These are phyloP conservation scores for Coelastrella sp. DNA, from an alignment of 139 green algal species.

Conservation along the genomic window DNA sequence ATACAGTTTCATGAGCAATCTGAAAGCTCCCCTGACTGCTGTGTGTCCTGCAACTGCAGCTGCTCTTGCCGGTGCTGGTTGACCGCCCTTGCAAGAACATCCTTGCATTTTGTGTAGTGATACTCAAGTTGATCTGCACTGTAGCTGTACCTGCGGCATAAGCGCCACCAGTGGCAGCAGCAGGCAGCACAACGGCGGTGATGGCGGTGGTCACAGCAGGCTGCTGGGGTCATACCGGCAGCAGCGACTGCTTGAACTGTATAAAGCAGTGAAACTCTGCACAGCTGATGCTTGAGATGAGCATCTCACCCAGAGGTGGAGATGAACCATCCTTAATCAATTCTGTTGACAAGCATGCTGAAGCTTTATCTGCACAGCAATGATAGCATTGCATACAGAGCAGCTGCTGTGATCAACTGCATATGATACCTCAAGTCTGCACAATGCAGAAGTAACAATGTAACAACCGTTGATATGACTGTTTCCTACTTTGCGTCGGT, in stretches of 20 bases:
- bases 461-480: background rate
- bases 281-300: background rate
- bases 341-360: background rate
- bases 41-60: constrained; percentile 5
- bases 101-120: constrained; percentile 39
- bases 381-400: too few relatives aligned
- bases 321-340: too few relatives aligned
- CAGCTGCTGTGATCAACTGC: too few relatives aligned
- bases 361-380: background rate
- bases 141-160: constrained; percentile 30
- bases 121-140: constrained; percentile 40
- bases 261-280: background rate
- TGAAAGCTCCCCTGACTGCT: background rate
- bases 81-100: constrained; percentile 25
- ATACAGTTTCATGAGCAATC: background rate
- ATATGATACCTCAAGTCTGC: background rate
- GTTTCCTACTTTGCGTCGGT: constrained; percentile 23
- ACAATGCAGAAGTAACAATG: background rate
- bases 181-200: too few relatives aligned
- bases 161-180: background rate
- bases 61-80: background rate
- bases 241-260: too few relatives aligned
- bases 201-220: too few relatives aligned
- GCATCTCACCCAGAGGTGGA: too few relatives aligned
- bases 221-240: too few relatives aligned